Evolutionary conservation across 768 basidiomycete species (phyloP).

Genomic region (Agaricus sinodeliciosus): DNA sequence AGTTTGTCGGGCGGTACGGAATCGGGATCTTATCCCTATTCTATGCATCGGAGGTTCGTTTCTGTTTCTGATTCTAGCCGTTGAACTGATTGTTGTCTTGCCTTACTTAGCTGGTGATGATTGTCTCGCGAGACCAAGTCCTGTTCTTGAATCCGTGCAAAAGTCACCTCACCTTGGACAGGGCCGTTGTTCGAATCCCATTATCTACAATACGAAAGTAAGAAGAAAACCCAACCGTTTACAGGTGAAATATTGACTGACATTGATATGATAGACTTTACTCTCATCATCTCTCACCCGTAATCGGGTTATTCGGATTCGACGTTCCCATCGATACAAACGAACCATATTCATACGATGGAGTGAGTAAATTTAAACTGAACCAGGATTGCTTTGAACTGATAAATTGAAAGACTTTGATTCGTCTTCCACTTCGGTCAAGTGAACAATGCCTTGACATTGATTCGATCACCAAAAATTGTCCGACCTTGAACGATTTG

Average conservation of each 20-base stretch:
- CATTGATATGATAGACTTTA: constrained; percentile 25
- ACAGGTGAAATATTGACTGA: neutral
- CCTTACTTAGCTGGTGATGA: constrained; percentile 22
- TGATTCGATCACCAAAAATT: constrained; percentile 16
- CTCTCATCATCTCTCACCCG: constrained; percentile 31
- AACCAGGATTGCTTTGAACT: too few relatives aligned
- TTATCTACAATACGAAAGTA: constrained; percentile 21
- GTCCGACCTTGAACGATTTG: constrained; percentile 19
- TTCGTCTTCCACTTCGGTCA: constrained; percentile 38
- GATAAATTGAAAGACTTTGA: constrained; percentile 30
- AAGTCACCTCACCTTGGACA: constrained; percentile 28
- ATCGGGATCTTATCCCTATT: constrained; percentile 46
- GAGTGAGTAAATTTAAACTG: neutral
- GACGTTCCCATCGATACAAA: neutral
- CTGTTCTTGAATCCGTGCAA: constrained; percentile 42
- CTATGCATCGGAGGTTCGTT: constrained; percentile 41
- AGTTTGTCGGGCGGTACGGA: constrained; percentile 45
- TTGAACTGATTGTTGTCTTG: neutral
- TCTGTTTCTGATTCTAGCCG: neutral
- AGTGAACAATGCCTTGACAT: constrained; percentile 14
- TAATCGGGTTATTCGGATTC: constrained; percentile 33
- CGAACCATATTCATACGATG: constrained; percentile 1
- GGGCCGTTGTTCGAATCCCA: constrained; percentile 24
- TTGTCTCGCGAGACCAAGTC: constrained; percentile 24
- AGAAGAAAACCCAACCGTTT: neutral